These are phyloP conservation scores for Suillus americanus DNA, from an alignment of 768 basidiomycete genomes.

Conservation along the genomic window DNA sequence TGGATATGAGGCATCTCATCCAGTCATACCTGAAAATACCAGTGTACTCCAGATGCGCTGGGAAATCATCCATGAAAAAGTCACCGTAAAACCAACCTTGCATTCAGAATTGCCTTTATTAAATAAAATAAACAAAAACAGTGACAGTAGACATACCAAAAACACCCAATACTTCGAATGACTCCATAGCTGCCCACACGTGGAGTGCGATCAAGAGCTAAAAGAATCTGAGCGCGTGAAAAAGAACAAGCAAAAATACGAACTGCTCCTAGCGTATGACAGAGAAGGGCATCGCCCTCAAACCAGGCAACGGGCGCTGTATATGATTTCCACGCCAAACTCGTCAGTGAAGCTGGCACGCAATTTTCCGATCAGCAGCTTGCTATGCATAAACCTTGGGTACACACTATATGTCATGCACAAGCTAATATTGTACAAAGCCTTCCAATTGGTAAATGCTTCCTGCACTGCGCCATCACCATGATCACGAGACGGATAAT, in stretches of 20 bases:
- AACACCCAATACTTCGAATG: slow-evolving; percentile 88
- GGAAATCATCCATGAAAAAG: slow-evolving; percentile 95
- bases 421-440: slow-evolving; percentile 87
- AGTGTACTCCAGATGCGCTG: slow-evolving; percentile 87
- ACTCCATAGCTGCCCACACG: slow-evolving; percentile 87
- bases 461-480: slow-evolving; percentile 83
- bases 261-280: slow-evolving; percentile 87
- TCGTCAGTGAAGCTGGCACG: slow-evolving; percentile 72
- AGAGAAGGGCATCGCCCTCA: slow-evolving; percentile 80
- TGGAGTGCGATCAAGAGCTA: slow-evolving; percentile 86
- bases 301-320: slow-evolving; percentile 81
- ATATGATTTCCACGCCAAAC: slow-evolving; percentile 91
- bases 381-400: neutral
- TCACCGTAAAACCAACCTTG: slow-evolving; percentile 98
- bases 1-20: neutral
- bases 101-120: neutral
- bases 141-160: slow-evolving; percentile 59
- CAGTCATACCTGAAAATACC: slow-evolving; percentile 85
- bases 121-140: neutral
- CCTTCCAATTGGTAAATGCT: slow-evolving; percentile 95
- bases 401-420: slow-evolving; percentile 89
- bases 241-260: slow-evolving; percentile 29
- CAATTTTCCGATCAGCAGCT: neutral
- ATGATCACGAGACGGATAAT: slow-evolving; percentile 72
- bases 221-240: slow-evolving; percentile 7